Evolutionary conservation across 768 basidiomycete genomes (phyloP), one percentile per base, ranked within the genome.

Genomic region (Boletales sp.): DNA sequence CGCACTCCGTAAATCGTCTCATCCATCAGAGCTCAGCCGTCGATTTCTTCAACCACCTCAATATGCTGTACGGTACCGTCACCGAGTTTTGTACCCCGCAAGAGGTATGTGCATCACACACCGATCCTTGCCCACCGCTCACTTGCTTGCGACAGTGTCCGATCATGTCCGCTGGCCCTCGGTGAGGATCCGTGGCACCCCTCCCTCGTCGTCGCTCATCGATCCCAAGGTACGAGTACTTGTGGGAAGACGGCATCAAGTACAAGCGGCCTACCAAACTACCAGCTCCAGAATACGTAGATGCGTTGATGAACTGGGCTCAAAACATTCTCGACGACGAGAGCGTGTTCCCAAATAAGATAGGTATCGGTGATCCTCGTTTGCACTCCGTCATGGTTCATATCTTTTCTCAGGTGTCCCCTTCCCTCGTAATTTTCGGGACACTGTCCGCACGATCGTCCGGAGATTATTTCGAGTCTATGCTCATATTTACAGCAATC

Each of bases 41-140:
- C 53, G 96, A 99, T 69, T 99, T 99, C 73, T 99, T 98, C 79
- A 99, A 98, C 65, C 96, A 99, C 65, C 72, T 99, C 57, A 99
- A 99, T 68, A 99, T 99, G 96, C 75, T 99, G 17, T 99, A 98
- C 62, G 96, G 95, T 11, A 96, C 94, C 10, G 84, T 99, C 19
- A 96, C 96, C 2, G 96, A 99, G 71, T 98, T 98, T 65, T 99
- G 96, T 69, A 97, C 90, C 15, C 80, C 86, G 10, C 83, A 94
- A 64, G 93, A 96, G 80, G 94, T 89, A 63, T 59, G 78, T 89
- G 62, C 59, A 78, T 65, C 32, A 25, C 15, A 5, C 21, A 32
- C 41, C 34, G 41, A 46, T 53, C 46, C 33, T 4, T 34, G 14
- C 10, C 33, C 33, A 34, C 13, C 41, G 39, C 56, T 21, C 44